Conservation (phyloP, 768 basidiomycete species). For the Gymnopilus junonius region DNA sequence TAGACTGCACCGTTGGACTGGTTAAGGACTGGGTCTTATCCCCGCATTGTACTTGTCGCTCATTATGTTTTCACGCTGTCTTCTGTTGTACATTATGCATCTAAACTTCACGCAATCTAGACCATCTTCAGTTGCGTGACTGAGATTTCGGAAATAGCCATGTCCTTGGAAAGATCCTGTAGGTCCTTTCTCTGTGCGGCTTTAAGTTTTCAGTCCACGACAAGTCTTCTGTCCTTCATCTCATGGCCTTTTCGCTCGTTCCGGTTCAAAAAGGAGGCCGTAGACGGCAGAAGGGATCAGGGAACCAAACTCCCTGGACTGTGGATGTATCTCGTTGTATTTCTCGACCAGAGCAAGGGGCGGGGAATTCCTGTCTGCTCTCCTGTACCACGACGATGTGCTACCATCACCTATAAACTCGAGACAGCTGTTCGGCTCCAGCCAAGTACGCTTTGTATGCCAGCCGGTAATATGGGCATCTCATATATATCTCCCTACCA, state of each 20-base stretch:
- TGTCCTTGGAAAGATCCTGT: no score
- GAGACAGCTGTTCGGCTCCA: background rate
- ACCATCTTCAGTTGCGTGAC: no score
- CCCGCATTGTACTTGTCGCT: background rate
- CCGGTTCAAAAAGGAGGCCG: background rate
- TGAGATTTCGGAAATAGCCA: no score
- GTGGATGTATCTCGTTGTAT: background rate
- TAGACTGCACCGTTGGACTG: constrained; percentile 26
- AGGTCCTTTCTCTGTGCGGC: no score
- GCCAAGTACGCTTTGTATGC: background rate
- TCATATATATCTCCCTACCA: background rate
- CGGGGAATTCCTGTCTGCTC: background rate
- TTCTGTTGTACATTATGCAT: background rate
- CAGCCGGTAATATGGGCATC: background rate
- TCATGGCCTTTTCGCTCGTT: background rate
- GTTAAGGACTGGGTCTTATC: background rate
- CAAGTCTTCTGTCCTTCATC: background rate
- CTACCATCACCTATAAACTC: background rate
- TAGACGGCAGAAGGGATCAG: background rate
- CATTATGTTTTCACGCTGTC: background rate
- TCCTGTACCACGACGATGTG: background rate
- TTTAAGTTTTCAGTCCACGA: background rate
- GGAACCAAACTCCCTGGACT: background rate
- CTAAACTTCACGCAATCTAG: background rate
- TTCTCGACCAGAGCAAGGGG: background rate